Conservation (phyloP, 208 protist species). For the Angomonas ambiguus region DNA sequence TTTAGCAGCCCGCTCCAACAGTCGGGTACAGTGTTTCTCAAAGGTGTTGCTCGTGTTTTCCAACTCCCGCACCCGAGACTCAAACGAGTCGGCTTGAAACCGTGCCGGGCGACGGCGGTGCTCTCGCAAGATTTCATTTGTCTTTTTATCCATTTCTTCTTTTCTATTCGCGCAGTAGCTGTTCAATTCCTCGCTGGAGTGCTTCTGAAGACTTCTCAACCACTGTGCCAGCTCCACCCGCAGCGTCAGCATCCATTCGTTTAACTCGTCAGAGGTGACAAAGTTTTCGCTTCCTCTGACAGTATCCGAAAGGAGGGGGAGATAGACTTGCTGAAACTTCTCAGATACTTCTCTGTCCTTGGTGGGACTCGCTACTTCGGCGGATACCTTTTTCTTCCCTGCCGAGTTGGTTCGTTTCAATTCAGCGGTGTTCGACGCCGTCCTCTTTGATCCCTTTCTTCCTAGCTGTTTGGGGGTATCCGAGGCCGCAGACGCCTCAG, state of each 20-base stretch:
- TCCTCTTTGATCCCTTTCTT: neutral
- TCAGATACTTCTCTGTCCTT: conserved; percentile 2
- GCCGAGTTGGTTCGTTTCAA: neutral
- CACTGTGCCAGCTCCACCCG: conserved; percentile 31
- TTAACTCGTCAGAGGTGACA: conserved; percentile 18
- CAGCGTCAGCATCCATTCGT: conserved; percentile 30
- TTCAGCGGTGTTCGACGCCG: neutral
- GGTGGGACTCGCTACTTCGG: neutral
- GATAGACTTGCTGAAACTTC: conserved; percentile 27
- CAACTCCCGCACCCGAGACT: conserved; percentile 74
- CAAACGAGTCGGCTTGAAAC: conserved; percentile 74
- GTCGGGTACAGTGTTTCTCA: conserved; percentile 50
- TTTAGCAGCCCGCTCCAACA: conserved; percentile 44
- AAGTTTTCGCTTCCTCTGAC: conserved; percentile 17
- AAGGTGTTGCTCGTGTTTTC: conserved; percentile 34
- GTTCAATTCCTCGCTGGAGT: conserved; percentile 6
- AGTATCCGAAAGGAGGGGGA: conserved; percentile 30
- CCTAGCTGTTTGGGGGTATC: neutral
- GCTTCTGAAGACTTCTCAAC: conserved; percentile 23
- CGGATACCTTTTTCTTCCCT: neutral
- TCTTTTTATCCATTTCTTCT: conserved; percentile 9
- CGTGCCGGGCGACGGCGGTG: conserved; percentile 75
- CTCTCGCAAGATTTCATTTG: conserved; percentile 56
- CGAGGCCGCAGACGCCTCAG: neutral
- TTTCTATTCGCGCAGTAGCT: conserved; percentile 20